Conservation (phyloP, 2,329 filamentous ascomycete genomes). For the Apiospora malaysiana region DNA sequence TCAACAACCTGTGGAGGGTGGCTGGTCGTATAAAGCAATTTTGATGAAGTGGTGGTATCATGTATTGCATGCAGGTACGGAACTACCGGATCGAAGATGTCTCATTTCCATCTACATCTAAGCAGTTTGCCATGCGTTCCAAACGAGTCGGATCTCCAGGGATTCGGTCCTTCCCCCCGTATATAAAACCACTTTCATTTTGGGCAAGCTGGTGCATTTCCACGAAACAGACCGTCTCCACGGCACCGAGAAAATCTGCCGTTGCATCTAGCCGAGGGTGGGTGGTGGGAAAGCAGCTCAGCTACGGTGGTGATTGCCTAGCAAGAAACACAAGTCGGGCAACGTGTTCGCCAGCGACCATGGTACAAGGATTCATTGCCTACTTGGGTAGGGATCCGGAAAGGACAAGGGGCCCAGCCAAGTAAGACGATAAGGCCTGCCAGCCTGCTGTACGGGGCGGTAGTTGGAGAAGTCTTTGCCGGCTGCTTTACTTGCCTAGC, state of each 20-base stretch:
- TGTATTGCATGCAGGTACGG: background rate
- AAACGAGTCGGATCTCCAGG: background rate
- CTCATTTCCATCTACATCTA: background rate
- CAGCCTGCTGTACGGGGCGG: background rate
- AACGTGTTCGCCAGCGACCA: background rate
- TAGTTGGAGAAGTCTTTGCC: background rate
- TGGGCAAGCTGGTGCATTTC: background rate
- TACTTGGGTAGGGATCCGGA: background rate
- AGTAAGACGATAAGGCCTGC: background rate
- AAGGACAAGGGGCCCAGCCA: background rate
- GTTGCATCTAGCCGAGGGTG: constrained; percentile 2
- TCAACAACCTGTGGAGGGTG: background rate
- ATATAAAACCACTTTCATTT: background rate
- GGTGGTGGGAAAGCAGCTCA: background rate
- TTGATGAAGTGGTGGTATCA: background rate
- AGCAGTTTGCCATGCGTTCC: background rate
- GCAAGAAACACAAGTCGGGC: background rate
- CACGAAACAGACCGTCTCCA: background rate
- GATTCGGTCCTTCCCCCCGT: background rate
- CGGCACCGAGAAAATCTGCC: background rate
- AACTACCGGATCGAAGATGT: background rate
- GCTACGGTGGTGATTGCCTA: background rate
- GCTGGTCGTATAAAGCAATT: background rate
- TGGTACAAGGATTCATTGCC: background rate
- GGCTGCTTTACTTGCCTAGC: background rate